phyloP scores from a whole-genome alignment of 306 rosid genomes.

The Trifolium pratense region DNA sequence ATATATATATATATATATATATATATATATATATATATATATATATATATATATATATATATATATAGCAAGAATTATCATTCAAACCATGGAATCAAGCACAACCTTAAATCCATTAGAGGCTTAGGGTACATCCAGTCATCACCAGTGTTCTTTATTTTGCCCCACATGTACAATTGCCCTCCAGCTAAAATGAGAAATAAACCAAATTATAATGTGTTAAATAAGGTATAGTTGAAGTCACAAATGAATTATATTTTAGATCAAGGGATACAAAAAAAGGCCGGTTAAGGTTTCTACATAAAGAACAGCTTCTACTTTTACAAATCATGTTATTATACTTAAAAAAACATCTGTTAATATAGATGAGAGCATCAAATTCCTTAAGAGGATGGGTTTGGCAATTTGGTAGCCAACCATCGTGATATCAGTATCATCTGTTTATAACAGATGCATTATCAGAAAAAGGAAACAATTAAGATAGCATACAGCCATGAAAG shows the following conservation, averaged over 20 bases:
- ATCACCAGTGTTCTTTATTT: conserved; percentile 85
- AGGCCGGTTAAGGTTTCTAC: background rate
- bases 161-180: conserved; percentile 98
- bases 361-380: background rate
- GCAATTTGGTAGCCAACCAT: background rate
- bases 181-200: conserved; percentile 79
- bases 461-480: conserved; percentile 27
- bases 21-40: too few species aligned
- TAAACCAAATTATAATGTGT: conserved; percentile 9
- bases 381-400: background rate
- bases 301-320: background rate
- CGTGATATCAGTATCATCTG: background rate
- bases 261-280: background rate
- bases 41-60: too few species aligned
- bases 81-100: conserved; percentile 25
- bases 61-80: conserved; percentile 13
- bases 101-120: conserved; percentile 93
- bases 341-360: background rate
- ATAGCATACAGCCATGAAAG: conserved; percentile 9
- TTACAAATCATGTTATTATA: background rate
- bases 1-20: too few species aligned
- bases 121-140: conserved; percentile 99
- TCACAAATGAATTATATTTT: background rate
- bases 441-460: conserved; percentile 26
- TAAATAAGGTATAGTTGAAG: background rate